Evolutionary conservation across 2,329 filamentous ascomycete genomes (phyloP), one percentile per base, ranked within the genome.

Genomic region (Zasmidium angulare): DNA sequence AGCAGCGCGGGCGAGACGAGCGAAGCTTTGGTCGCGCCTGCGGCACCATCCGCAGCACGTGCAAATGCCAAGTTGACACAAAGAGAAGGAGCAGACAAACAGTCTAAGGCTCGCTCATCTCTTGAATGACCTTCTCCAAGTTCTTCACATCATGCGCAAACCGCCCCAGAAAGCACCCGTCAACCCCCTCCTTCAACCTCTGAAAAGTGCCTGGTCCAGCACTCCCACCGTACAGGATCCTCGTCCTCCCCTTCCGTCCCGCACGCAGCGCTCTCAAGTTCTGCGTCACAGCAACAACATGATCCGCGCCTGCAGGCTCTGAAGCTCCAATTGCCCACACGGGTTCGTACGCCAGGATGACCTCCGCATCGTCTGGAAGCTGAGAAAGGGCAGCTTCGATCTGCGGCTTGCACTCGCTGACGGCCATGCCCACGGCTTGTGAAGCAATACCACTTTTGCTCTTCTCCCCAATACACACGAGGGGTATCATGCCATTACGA

Each of bases 321-420:
- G 82, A 78, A 10, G 90, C 87, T 0, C 91, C 91, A 74, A 95
- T 96, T 0, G 91, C 91, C 91, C 91, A 96, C 1, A 95, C 90
- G 7, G 91, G 91, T 78, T 96, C 91, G 71, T 96, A 96, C 0
- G 91, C 91, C 58, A 96, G 81, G 6, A 93, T 84, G 3, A 95
- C 82, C 50, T 91, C 87, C 0, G 86, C 84, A 17, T 85, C 79
- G 11, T 79, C 78, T 0, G 86, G 82, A 7, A 93, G 77, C 0
- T 80, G 82, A 0, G 77, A 77, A 53, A 95, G 72, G 1, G 90
- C 85, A 1, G 84, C 78, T 43, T 81, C 79, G 57, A 96, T 80
- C 74, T 93, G 89, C 3, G 77, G 75, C 36, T 77, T 79, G 68
- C 89, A 90, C 73, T 93, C 88, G 14, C 79, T 74, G 1, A 90